Conservation (phyloP, 1,139 yeast genomes). For the Yamadazyma spencermartinsiae region DNA sequence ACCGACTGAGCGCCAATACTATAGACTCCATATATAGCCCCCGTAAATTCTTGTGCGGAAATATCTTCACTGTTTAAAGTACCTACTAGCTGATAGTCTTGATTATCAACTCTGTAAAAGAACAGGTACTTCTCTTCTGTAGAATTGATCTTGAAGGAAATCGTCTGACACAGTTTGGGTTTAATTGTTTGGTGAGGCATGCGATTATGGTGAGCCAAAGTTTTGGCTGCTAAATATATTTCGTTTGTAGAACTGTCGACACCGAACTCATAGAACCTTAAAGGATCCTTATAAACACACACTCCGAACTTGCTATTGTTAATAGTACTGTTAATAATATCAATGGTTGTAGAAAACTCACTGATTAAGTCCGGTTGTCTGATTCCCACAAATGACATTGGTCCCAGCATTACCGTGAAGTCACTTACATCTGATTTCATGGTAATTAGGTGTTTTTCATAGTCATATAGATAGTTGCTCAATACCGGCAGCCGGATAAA, state of each 20-base stretch:
- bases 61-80: conserved; percentile 4
- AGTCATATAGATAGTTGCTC: conserved; percentile 7
- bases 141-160: conserved; percentile 5
- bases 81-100: conserved; percentile 2
- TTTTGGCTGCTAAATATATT: conserved; percentile 5
- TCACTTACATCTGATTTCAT: conserved; percentile 4
- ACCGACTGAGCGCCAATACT: not conserved
- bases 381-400: conserved; percentile 8
- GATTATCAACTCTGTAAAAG: conserved; percentile 2
- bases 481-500: conserved; percentile 8
- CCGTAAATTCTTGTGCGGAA: conserved; percentile 11
- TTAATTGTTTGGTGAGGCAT: not conserved
- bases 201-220: not conserved
- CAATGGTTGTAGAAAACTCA: conserved; percentile 5
- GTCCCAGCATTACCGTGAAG: conserved; percentile 6
- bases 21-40: conserved; percentile 9
- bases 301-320: conserved; percentile 6
- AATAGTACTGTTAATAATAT: conserved; percentile 3
- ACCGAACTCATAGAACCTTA: conserved; percentile 8
- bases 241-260: conserved; percentile 1
- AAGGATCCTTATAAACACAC: conserved; percentile 11
- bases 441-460: conserved; percentile 5
- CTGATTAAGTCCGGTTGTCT: conserved; percentile 11
- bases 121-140: conserved; percentile 8
- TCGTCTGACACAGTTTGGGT: not conserved